Conservation (phyloP, 148 eudicot genomes). For the Chenopodium album region DNA sequence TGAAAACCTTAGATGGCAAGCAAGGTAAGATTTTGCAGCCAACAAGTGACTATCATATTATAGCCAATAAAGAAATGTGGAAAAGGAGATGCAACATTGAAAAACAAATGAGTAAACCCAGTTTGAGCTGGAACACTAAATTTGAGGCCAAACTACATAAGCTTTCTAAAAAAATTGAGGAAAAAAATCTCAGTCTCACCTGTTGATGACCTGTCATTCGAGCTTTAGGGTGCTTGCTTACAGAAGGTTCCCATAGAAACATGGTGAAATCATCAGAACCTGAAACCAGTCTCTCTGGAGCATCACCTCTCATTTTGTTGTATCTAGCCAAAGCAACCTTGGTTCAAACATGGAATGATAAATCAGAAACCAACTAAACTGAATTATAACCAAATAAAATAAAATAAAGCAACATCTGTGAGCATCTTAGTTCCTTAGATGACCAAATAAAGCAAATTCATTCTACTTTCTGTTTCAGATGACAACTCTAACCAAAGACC, state of each 20-base stretch:
- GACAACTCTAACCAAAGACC: not conserved
- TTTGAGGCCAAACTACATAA: not conserved
- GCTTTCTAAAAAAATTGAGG: not conserved
- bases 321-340: slow-evolving; percentile 85
- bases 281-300: slow-evolving; percentile 95
- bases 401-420: too few relatives aligned
- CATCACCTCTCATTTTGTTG: slow-evolving; percentile 72
- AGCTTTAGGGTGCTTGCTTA: slow-evolving; percentile 90
- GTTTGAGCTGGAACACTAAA: not conserved
- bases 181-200: slow-evolving; percentile 35
- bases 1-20: not conserved
- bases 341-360: slow-evolving; percentile 2
- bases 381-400: not conserved
- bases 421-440: too few relatives aligned
- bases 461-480: not conserved
- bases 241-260: slow-evolving; percentile 92
- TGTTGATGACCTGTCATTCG: slow-evolving; percentile 99
- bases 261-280: slow-evolving; percentile 98
- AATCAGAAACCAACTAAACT: not conserved
- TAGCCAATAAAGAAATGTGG: too few relatives aligned
- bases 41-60: not conserved
- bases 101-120: not conserved
- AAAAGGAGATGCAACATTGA: not conserved
- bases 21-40: not conserved
- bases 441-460: too few relatives aligned